Conservation (phyloP, 768 basidiomycete species). For the Lentinula sp. region DNA sequence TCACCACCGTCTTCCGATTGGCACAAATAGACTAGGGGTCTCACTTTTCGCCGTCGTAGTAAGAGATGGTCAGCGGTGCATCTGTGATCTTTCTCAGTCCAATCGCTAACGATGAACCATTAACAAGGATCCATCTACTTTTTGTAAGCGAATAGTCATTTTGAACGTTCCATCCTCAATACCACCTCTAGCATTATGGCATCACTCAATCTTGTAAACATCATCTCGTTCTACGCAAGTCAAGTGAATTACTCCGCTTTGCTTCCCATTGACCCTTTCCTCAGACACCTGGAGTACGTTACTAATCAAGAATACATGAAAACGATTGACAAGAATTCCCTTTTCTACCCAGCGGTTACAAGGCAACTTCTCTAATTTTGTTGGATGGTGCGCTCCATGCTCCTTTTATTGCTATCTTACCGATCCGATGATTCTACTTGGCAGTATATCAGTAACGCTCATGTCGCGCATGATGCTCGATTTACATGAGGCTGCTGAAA, state of each 20-base stretch:
- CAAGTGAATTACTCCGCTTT: too few relatives aligned
- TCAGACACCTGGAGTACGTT: not conserved
- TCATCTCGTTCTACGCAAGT: not conserved
- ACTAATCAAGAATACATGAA: not conserved
- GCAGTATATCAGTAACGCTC: not conserved
- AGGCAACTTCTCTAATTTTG: not conserved
- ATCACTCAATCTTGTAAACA: not conserved
- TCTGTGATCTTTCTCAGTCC: not conserved
- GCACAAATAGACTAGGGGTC: not conserved
- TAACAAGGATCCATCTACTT: not conserved
- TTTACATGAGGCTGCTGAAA: not conserved
- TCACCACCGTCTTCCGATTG: not conserved
- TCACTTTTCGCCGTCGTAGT: not conserved
- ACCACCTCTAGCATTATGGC: not conserved
- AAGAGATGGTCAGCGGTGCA: not conserved
- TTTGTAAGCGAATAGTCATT: not conserved
- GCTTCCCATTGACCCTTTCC: not conserved
- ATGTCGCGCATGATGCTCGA: conserved; percentile 1
- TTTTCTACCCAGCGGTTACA: not conserved
- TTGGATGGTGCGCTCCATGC: not conserved
- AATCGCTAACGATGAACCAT: too few relatives aligned
- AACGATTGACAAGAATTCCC: too few relatives aligned
- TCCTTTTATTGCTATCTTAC: not conserved
- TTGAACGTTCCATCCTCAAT: not conserved
- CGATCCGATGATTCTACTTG: not conserved